phyloP scores from a whole-genome alignment of 352 stramenopile species.

The Pythium folliculosum region DNA sequence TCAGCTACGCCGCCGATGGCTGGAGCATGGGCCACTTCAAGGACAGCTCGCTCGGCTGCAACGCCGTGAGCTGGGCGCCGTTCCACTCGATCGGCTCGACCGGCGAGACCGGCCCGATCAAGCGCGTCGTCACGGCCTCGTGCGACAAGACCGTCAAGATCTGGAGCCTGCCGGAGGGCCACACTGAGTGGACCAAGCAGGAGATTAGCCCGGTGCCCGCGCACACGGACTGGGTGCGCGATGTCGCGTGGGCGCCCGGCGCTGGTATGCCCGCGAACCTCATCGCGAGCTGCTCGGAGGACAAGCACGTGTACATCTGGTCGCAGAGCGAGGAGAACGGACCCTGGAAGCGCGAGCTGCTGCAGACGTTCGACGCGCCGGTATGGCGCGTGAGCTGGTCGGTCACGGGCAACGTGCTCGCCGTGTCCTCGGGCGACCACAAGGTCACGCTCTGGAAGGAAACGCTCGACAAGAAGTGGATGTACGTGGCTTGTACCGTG shows the following conservation, averaged over 20 bases:
- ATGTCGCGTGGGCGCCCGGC: slow-evolving; percentile 97
- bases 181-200: slow-evolving; percentile 81
- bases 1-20: slow-evolving; percentile 78
- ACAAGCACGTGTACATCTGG: slow-evolving; percentile 96
- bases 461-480: slow-evolving; percentile 96
- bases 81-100: slow-evolving; percentile 69
- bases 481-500: slow-evolving; percentile 43
- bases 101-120: slow-evolving; percentile 46
- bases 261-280: slow-evolving; percentile 93
- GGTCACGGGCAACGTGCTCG: slow-evolving; percentile 97
- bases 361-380: slow-evolving; percentile 95
- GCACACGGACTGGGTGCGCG: slow-evolving; percentile 96
- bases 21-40: slow-evolving; percentile 94
- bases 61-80: slow-evolving; percentile 96
- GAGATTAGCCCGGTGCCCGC: slow-evolving; percentile 71
- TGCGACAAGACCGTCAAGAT: slow-evolving; percentile 98
- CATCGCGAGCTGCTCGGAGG: slow-evolving; percentile 91
- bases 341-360: slow-evolving; percentile 90
- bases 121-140: slow-evolving; percentile 93
- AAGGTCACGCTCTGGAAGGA: slow-evolving; percentile 99
- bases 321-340: slow-evolving; percentile 79
- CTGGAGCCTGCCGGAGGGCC: slow-evolving; percentile 84
- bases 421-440: slow-evolving; percentile 96
- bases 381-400: slow-evolving; percentile 99
- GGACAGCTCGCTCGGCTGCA: slow-evolving; percentile 95